Evolutionary conservation across 352 stramenopile species (phyloP).

Genomic region (Globisporangium recalcitrans): DNA sequence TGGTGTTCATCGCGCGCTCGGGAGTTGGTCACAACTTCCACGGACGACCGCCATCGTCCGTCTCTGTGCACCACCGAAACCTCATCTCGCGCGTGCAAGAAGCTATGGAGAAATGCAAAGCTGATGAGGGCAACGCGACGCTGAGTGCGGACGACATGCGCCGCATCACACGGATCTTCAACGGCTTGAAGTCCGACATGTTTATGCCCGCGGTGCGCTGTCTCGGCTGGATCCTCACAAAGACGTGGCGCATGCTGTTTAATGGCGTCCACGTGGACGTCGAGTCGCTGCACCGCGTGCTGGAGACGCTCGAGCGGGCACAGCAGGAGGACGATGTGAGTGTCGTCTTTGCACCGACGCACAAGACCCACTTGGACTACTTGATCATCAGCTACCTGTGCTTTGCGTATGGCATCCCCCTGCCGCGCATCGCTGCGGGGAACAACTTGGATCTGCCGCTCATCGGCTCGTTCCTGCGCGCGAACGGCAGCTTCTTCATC

Average conservation of each 20-base stretch:
- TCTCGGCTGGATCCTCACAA: conserved; percentile 74
- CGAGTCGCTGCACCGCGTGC: conserved; percentile 52
- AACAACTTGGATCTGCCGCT: conserved; percentile 86
- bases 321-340: conserved; percentile 38
- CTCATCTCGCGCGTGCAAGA: conserved; percentile 33
- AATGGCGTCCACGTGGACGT: conserved; percentile 66
- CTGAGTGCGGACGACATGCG: conserved; percentile 23
- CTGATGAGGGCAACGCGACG: neutral
- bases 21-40: conserved; percentile 49
- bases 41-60: conserved; percentile 34
- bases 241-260: conserved; percentile 75
- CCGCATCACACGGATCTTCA: conserved; percentile 54
- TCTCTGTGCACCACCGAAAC: conserved; percentile 36
- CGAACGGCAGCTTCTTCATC: conserved; percentile 89
- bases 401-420: conserved; percentile 82
- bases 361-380: conserved; percentile 89
- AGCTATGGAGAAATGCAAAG: neutral
- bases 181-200: conserved; percentile 70
- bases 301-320: conserved; percentile 35
- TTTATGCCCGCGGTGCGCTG: conserved; percentile 62
- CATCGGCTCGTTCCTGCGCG: conserved; percentile 74
- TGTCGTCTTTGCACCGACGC: conserved; percentile 82
- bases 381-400: conserved; percentile 89
- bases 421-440: conserved; percentile 79
- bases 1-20: conserved; percentile 60